A percentile compares a stretch with the other conserved stretches of the same genome.
Evolutionary conservation across 1,284 basidiomycete genomes (phyloP).

Genomic region (Dichomitus squalens): DNA sequence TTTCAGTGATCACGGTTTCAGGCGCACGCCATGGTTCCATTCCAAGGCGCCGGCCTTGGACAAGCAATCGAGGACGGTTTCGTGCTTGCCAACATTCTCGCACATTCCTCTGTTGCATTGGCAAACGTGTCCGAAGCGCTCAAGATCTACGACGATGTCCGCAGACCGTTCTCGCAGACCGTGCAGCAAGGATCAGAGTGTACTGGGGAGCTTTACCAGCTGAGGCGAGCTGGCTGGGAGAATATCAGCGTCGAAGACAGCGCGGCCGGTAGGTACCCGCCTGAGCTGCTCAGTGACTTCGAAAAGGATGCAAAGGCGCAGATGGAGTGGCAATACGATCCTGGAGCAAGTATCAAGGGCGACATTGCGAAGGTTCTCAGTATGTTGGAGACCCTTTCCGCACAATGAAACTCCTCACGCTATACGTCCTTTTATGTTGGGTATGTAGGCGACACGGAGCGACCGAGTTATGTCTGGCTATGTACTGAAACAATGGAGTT

Average conservation of each 20-base stretch:
- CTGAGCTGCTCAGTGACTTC: neutral
- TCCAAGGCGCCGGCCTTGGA: constrained; percentile 41
- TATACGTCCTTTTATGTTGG: too few relatives aligned
- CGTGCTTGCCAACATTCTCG: constrained; percentile 9
- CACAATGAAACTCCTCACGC: too few relatives aligned
- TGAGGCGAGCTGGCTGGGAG: neutral
- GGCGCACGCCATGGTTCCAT: constrained; percentile 32
- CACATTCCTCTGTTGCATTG: neutral
- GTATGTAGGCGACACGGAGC: too few relatives aligned
- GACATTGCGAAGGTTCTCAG: neutral
- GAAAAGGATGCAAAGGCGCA: neutral
- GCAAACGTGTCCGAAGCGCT: neutral
- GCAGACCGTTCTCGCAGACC: constrained; percentile 15
- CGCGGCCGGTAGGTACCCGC: neutral
- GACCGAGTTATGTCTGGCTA: too few relatives aligned
- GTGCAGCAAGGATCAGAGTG: constrained; percentile 5
- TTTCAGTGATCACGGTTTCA: neutral
- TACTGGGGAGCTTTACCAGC: neutral
- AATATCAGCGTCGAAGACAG: constrained; percentile 6
- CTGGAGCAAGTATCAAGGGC: neutral
- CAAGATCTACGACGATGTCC: constrained; percentile 14
- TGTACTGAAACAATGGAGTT: too few relatives aligned
- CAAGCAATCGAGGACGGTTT: constrained; percentile 38
- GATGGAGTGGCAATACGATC: neutral
- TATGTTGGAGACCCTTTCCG: neutral